Conservation (phyloP, 108 stramenopile species). For the Nitzschia putrida region DNA sequence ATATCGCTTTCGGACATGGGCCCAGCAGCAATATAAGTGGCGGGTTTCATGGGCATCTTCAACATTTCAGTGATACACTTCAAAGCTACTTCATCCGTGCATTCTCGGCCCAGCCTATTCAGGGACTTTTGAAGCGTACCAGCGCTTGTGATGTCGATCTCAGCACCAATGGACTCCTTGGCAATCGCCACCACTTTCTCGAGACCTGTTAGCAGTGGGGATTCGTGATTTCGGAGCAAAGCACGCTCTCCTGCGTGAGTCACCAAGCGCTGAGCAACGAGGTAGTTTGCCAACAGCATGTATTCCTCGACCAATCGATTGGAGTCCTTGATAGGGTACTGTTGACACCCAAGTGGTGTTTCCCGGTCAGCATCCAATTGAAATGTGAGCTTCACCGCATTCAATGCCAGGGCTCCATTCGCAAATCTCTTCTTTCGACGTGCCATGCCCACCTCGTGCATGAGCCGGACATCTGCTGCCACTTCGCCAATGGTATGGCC, state of each 20-base stretch:
- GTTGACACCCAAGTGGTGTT: conserved; percentile 73
- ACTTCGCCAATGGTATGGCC: conserved; percentile 83
- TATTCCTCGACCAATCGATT: conserved; percentile 96
- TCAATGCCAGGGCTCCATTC: conserved; percentile 88
- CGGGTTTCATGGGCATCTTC: conserved; percentile 89
- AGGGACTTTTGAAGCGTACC: conserved; percentile 81
- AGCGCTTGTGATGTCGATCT: conserved; percentile 66
- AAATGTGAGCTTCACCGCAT: conserved; percentile 91
- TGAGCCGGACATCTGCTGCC: conserved; percentile 81
- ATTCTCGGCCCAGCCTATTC: conserved; percentile 61
- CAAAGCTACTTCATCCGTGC: conserved; percentile 66
- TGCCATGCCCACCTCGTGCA: conserved; percentile 88
- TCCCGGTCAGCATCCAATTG: conserved; percentile 85
- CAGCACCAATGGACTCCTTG: conserved; percentile 55
- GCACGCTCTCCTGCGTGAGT: conserved; percentile 78
- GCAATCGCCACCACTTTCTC: conserved; percentile 69
- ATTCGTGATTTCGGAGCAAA: conserved; percentile 78
- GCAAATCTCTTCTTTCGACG: conserved; percentile 78
- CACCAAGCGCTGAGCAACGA: conserved; percentile 92
- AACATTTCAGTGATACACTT: conserved; percentile 85
- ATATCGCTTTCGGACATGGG: conserved; percentile 38
- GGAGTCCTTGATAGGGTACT: conserved; percentile 92
- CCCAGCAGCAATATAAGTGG: conserved; percentile 91
- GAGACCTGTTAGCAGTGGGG: conserved; percentile 62
- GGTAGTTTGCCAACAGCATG: conserved; percentile 97